Evolutionary conservation across 768 basidiomycete genomes (phyloP).

Genomic region (Leccinellum albellum): DNA sequence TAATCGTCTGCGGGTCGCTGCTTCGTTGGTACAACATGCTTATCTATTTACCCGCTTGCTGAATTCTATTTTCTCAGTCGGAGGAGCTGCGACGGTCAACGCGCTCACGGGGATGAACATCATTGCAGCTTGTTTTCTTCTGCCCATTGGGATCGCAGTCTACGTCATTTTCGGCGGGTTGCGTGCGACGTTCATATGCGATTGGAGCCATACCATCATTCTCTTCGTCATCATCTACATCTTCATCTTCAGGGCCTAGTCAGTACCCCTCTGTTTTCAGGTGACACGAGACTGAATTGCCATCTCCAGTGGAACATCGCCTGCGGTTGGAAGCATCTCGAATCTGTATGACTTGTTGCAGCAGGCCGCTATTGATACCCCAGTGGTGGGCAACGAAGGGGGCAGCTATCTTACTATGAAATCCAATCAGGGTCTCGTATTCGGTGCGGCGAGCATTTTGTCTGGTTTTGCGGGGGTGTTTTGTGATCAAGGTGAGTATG

Average conservation of each 20-base stretch:
- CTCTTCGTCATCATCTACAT: constrained; percentile 39
- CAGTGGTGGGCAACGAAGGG: constrained; percentile 46
- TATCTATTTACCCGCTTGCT: neutral
- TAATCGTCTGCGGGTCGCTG: constrained; percentile 49
- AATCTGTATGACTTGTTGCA: constrained; percentile 46
- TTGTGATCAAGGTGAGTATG: constrained; percentile 43
- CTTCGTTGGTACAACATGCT: constrained; percentile 34
- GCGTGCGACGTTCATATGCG: constrained; percentile 43
- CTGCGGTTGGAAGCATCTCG: constrained; percentile 37
- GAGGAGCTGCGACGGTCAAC: constrained; percentile 44
- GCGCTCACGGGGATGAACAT: constrained; percentile 45
- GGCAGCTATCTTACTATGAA: constrained; percentile 59
- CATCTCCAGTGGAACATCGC: constrained; percentile 33
- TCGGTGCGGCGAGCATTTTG: constrained; percentile 36
- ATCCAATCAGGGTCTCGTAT: constrained; percentile 43
- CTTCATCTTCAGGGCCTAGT: constrained; percentile 34
- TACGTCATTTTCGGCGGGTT: constrained; percentile 42
- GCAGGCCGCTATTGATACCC: constrained; percentile 41
- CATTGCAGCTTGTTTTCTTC: constrained; percentile 41
- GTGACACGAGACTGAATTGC: neutral
- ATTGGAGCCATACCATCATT: constrained; percentile 45
- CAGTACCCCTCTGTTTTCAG: constrained; percentile 2
- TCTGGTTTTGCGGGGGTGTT: constrained; percentile 47
- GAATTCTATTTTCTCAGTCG: constrained; percentile 26
- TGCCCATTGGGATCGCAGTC: constrained; percentile 43